Evolutionary conservation across 306 rosid species (phyloP), one percentile per base, ranked within the genome.

Genomic region (Quercus alba): DNA sequence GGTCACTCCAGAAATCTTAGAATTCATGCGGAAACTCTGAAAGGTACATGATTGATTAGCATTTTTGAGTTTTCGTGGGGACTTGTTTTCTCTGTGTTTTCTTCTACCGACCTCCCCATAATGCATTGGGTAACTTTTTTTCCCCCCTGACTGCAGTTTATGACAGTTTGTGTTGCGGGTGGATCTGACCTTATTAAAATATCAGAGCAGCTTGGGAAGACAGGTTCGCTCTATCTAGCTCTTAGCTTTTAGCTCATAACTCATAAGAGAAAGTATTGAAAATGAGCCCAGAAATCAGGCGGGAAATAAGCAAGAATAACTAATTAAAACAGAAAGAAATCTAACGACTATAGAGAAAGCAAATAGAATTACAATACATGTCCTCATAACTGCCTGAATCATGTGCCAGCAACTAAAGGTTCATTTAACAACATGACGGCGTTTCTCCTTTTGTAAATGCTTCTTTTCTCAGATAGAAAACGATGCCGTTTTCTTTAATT

Each of bases 111-210:
- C 51, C 46, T 38, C 13, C 72, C 49, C 20, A 14, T 67, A 61
- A 54, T 19, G 67, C 61, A 49, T 77, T 26, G 30, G 30, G 3
- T 26, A 2, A 26, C 31, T 30, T 21, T 23, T 23, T 57, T 86
- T 49, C 12, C 51, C 83, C 64, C 79, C 55, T 35, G 70, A 33
- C 35, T 70, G 58, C 87, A 95, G 99, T 81, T 88, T 77, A 87
- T 95, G 56, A 88, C 91, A 25, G 26, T 25, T 25, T 98, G 96
- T 61, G 94, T 95, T 80, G 99, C 93, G 57, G 99, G 99, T 38
- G 99, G 99, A 74, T 95, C 99, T 61, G 97, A 93, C 83, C 92
- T 91, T 72, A 8, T 49, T 66, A 95, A 95, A 94, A 91, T 95
- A 75, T 84, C 98, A 23, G 99, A 91, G 88, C 97, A 95, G 87